Evolutionary conservation across 2,329 filamentous ascomycete genomes (phyloP), one percentile per base, ranked within the genome.

Genomic region (Teratosphaeria pseudoeucalypti): DNA sequence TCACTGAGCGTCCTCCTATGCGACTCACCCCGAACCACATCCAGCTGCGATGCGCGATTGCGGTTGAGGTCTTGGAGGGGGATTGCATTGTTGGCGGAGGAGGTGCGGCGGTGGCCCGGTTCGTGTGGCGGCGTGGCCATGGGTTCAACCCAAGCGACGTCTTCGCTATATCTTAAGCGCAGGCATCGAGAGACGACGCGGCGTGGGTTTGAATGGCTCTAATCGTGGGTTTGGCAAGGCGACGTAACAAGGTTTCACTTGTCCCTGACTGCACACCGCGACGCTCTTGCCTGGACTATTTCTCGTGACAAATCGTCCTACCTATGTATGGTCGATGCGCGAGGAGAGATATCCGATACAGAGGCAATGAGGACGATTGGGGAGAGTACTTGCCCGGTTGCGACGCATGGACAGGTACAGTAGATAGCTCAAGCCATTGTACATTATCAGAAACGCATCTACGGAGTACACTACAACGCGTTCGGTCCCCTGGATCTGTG

Each of bases 41-140:
- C 68, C 60, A 65, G 61, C 39, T 72, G 66, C 43, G 63, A 57
- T 57, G 61, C 60, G 61, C 65, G 62, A 60, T 62, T 61, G 57
- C 58, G 56, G 64, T 73, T 72, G 61, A 79, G 73, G 66, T 78
- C 82, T 73, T 85, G 85, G 60, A 92, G 78, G 61, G 87, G 88
- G 75, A 94, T 86, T 56, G 62, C 63, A 61, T 79, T 76, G 60
- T 54, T 54, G 43, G 43, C 43, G 16, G 43, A 49, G 16, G 43
- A 49, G 43, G 43, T 49, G 43, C 43, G 43, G 43, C 43, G 43
- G 43, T 49, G 43, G 43, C 43, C 43, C 7, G 43, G 16, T n/a
- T 49, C 43, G 16, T 19, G n/a, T 16, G 43, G 43, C 43, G 43
- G 43, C 43, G 43, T 19, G 16, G 43, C 43, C 43, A 49, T 49